Evolutionary conservation across 371 early-diverging fungal genomes (phyloP), one percentile per base, ranked within the genome.

Genomic region (Basidiobolus meristosporus): DNA sequence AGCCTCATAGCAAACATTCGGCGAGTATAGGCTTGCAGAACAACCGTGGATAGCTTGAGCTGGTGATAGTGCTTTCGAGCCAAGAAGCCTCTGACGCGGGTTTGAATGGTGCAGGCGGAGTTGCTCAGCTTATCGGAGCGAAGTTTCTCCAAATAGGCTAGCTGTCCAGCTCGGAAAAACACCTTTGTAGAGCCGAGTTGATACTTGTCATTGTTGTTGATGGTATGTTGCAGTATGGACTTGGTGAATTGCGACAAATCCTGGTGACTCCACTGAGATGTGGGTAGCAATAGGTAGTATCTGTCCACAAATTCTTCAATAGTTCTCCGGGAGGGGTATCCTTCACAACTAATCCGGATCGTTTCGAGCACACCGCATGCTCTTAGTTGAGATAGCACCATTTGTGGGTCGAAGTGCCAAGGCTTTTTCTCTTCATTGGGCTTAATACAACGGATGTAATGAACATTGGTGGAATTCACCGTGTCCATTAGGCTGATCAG

Each of bases 291-390:
- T 51, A 82, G 49, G 53, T 77, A 85, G 60, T 46, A 57, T 38
- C 92, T 77, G 41, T 84, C 78, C 36, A 79, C 81, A 54, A 99
- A 99, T 45, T 98, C 98, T 32, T 68, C 66, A 60, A 84, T 91
- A 3, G 74, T 61, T 68, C 89, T 77, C 41, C 97, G 72, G 4
- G 84, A 74, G 16, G 99, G 99, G 60, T 96, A 99, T 20, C 99
- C 99, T 12, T 90, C 90, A 54, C 96, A 87, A 56, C 86, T 84
- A 55, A 99, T 99, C 31, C 95, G 78, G 52, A 99, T 98, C 0
- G 99, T 99, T 61, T 99, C 99, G 19, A 99, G 55, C 12, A 99
- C 98, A 73, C 99, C 99, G 64, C 99, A 99, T 29, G 99, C 99
- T 40, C 91, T 77, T 36, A 99, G 57, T 62, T 99, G 99, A 23